Evolutionary conservation across 73 alveolate genomes (phyloP).

Genomic region (Tetrahymena malaccensis): DNA sequence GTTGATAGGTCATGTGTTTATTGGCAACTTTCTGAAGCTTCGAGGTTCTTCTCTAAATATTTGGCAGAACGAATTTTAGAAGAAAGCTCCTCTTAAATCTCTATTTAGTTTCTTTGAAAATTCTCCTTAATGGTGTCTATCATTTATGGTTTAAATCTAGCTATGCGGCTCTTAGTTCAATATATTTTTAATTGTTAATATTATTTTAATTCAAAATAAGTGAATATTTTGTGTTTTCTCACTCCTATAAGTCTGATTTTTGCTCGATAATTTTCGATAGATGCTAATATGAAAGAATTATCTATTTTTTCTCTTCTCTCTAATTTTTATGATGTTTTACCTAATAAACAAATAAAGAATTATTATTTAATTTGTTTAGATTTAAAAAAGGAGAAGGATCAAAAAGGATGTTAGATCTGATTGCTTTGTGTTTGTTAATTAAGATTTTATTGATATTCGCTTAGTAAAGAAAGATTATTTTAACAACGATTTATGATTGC

Average conservation of each 20-base stretch:
- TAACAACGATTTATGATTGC: not conserved
- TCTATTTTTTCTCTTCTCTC: not conserved
- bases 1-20: not conserved
- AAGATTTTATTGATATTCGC: not conserved
- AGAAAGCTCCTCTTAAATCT: not conserved
- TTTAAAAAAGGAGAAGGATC: not conserved
- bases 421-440: not conserved
- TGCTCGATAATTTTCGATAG: not conserved
- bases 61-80: not conserved
- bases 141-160: not conserved
- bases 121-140: not conserved
- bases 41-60: not conserved
- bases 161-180: not conserved
- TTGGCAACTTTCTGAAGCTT: not conserved
- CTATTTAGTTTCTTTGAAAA: not conserved
- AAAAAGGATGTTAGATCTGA: not conserved
- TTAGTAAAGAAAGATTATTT: too few species aligned
- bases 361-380: too few species aligned
- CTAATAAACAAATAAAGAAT: too few species aligned
- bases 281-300: not conserved
- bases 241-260: not conserved
- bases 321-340: not conserved
- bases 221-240: not conserved
- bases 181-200: too few species aligned
- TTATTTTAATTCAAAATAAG: too few species aligned